Conservation (phyloP, 2,329 filamentous ascomycete genomes). For the Seiridium cupressi region DNA sequence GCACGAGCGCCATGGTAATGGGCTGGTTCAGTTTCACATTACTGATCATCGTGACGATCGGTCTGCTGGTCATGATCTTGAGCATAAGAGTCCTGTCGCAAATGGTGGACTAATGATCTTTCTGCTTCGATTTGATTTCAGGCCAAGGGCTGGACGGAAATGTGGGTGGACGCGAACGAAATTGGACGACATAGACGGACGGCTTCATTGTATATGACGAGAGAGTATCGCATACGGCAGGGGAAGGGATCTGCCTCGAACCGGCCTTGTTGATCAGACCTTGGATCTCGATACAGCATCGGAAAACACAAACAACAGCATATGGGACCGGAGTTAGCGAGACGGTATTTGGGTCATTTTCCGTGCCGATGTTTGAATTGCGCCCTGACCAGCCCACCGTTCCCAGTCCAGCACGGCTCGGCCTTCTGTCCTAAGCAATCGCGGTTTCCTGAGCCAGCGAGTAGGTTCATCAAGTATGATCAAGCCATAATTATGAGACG, state of each 20-base stretch:
- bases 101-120: conserved; percentile 36
- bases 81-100: conserved; percentile 80
- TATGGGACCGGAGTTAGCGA: conserved; percentile 12
- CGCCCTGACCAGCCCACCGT: too few relatives aligned
- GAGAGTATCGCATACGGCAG: neutral
- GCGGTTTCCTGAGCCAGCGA: too few relatives aligned
- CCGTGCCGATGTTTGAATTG: neutral
- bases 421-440: too few relatives aligned
- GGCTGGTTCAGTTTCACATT: conserved; percentile 97
- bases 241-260: neutral
- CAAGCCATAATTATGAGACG: neutral
- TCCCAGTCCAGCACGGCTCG: too few relatives aligned
- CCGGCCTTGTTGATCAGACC: neutral
- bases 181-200: neutral
- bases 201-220: neutral
- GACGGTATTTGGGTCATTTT: neutral
- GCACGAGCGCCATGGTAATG: conserved; percentile 87
- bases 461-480: neutral
- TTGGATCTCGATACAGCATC: neutral
- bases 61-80: conserved; percentile 92
- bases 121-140: neutral
- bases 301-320: conserved; percentile 7
- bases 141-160: neutral
- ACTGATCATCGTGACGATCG: conserved; percentile 93
- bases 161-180: neutral